Base-by-base conservation (phyloP, 148 eudicot genomes). In the Chenopodium berlandieri region DNA sequence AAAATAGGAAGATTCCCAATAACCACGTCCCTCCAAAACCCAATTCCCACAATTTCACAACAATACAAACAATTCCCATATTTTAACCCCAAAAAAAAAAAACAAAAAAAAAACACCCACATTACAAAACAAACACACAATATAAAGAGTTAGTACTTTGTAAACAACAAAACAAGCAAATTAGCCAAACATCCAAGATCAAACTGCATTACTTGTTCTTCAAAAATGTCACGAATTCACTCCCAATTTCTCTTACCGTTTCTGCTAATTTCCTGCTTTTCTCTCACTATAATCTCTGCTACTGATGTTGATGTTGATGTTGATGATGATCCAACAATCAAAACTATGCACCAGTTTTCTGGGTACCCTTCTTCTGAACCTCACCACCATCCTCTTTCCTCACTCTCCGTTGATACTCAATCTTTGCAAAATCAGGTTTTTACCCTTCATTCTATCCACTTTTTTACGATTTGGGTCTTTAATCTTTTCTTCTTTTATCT, bases 331-430 rank as follows among this genome's bases (percentile, higher is more conserved):
- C 86, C 88, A 71, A 82, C 86, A 19, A 82, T 68, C 82, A 91
- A 85, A 85, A 93, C 88, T 58, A 93, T 92, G 97, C 90, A 92
- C 82, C 87, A 86, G 58, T 93, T 93, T 67, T 91, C 97, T 65
- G 97, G 97, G 34, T 90, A 87, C 84, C 92, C 84, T 46, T 60
- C 87, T 90, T 88, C 83, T 69, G 88, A 90, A 73, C 86, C 92
- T 66, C 40, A 85, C 19, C 71, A 75, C 14, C 75, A 67, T 79
- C 85, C 88, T 60, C 47, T 87, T 9, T 89, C 90, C 85, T 85
- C 89, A 32, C 86, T 92, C 40, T 89, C 90, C 1, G 91, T 90
- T 32, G 93, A 93, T 73, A 60, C 85, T 81, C 80, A 67, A 7
- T 87, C 80, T 68, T 82, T 93, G 81, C 93, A 91, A 67, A 82